Conservation (phyloP, 495 filamentous ascomycete genomes). For the Tetracladium marchalianum region DNA sequence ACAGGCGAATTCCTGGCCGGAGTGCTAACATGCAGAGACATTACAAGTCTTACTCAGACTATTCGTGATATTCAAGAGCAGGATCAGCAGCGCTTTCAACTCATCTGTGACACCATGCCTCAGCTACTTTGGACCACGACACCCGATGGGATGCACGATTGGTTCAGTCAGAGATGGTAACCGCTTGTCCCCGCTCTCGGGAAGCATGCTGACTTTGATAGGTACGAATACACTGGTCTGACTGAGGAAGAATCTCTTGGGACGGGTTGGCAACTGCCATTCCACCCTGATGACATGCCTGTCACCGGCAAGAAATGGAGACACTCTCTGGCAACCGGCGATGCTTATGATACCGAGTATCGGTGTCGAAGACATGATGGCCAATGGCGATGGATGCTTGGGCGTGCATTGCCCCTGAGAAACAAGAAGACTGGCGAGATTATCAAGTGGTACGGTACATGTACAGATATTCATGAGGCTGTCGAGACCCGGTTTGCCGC, state of each 20-base stretch:
- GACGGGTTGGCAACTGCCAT: slow-evolving; percentile 28
- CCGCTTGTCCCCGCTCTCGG: not conserved
- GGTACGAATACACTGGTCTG: slow-evolving; percentile 58
- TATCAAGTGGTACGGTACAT: slow-evolving; percentile 66
- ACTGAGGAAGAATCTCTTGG: slow-evolving; percentile 39
- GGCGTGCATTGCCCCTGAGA: slow-evolving; percentile 49
- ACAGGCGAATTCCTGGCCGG: slow-evolving; percentile 61
- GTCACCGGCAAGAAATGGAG: slow-evolving; percentile 39
- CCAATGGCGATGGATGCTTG: slow-evolving; percentile 64
- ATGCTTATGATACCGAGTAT: slow-evolving; percentile 56
- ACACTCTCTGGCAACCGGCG: slow-evolving; percentile 50
- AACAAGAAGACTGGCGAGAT: slow-evolving; percentile 51
- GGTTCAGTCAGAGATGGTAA: slow-evolving; percentile 53
- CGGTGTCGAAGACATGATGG: slow-evolving; percentile 51
- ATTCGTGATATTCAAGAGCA: slow-evolving; percentile 50
- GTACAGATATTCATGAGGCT: slow-evolving; percentile 56
- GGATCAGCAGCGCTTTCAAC: slow-evolving; percentile 55
- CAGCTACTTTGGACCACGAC: slow-evolving; percentile 59
- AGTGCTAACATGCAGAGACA: slow-evolving; percentile 52
- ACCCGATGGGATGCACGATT: slow-evolving; percentile 50
- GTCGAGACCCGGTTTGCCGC: slow-evolving; percentile 51
- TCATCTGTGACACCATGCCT: slow-evolving; percentile 63
- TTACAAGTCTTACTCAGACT: slow-evolving; percentile 47
- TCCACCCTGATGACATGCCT: slow-evolving; percentile 49
- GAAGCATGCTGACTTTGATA: not conserved